Percentiles rank a stretch among this genome's conserved stretches.
These are phyloP conservation scores for Trichosporon sp. DNA, from an alignment of 1,284 basidiomycete species.

Conservation along the genomic window DNA sequence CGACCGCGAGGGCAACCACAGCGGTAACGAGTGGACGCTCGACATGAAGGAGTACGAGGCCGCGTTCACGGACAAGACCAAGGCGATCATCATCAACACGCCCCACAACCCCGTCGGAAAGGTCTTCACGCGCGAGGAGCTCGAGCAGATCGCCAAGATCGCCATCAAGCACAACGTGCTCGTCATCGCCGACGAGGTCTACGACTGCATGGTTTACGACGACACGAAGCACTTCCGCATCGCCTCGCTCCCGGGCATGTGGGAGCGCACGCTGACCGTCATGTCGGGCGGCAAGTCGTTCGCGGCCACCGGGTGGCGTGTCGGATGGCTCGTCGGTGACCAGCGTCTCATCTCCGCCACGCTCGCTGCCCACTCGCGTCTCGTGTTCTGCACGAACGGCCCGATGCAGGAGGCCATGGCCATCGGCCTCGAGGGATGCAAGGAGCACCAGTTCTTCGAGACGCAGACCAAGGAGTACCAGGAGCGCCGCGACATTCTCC, in stretches of 20 bases:
- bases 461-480: slow-evolving; percentile 72
- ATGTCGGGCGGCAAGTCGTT: slow-evolving; percentile 86
- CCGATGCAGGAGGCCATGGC: slow-evolving; percentile 89
- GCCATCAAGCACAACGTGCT: slow-evolving; percentile 90
- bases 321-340: slow-evolving; percentile 89
- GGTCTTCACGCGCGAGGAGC: slow-evolving; percentile 78
- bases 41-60: slow-evolving; percentile 76
- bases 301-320: slow-evolving; percentile 94
- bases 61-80: slow-evolving; percentile 77
- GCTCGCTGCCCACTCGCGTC: slow-evolving; percentile 83
- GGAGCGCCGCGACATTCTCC: slow-evolving; percentile 69
- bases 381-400: slow-evolving; percentile 91
- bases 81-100: slow-evolving; percentile 90
- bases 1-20: slow-evolving; percentile 61
- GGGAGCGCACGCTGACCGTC: slow-evolving; percentile 84
- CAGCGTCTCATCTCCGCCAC: slow-evolving; percentile 75
- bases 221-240: slow-evolving; percentile 83
- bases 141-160: slow-evolving; percentile 74
- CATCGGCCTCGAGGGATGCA: slow-evolving; percentile 71
- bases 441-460: slow-evolving; percentile 69
- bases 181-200: slow-evolving; percentile 97
- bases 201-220: slow-evolving; percentile 90
- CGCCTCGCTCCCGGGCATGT: slow-evolving; percentile 92
- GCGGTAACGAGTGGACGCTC: slow-evolving; percentile 71
- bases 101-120: slow-evolving; percentile 96